Percentiles rank a stretch among this genome's conserved stretches.
These are phyloP conservation scores for Aspergillus sclerotioniger DNA, from an alignment of 495 filamentous ascomycete genomes.

Conservation along the genomic window DNA sequence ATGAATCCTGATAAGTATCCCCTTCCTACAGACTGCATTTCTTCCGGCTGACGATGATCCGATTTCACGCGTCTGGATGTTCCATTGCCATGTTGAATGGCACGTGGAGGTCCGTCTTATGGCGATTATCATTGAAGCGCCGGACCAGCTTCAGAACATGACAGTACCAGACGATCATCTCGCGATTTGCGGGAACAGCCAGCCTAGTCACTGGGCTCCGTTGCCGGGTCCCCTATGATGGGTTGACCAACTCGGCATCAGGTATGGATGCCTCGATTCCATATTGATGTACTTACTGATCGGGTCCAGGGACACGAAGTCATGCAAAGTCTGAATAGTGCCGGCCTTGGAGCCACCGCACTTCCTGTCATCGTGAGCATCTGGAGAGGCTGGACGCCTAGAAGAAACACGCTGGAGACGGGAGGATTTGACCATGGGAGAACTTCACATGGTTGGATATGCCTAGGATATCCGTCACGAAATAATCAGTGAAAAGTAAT, in stretches of 20 bases:
- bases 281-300: background rate
- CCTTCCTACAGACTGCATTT: background rate
- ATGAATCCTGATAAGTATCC: constrained; percentile 60
- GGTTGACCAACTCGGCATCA: background rate
- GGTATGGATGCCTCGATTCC: background rate
- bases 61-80: constrained; percentile 55
- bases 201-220: background rate
- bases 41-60: background rate
- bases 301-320: background rate
- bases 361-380: background rate
- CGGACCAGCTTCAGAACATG: constrained; percentile 13
- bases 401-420: background rate
- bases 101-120: constrained; percentile 68
- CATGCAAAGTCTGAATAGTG: background rate
- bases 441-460: background rate
- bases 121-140: constrained; percentile 62
- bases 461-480: background rate
- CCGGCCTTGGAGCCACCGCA: background rate
- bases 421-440: background rate
- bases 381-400: background rate
- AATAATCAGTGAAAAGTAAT: constrained; percentile 1
- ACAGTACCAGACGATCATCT: constrained; percentile 13
- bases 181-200: constrained; percentile 6
- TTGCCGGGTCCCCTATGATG: background rate
- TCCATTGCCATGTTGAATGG: constrained; percentile 79